A percentile compares a stretch with the other conserved stretches of the same genome.
These are phyloP conservation scores for Neurospora discreta DNA, from an alignment of 495 filamentous ascomycete genomes.

Conservation along the genomic window DNA sequence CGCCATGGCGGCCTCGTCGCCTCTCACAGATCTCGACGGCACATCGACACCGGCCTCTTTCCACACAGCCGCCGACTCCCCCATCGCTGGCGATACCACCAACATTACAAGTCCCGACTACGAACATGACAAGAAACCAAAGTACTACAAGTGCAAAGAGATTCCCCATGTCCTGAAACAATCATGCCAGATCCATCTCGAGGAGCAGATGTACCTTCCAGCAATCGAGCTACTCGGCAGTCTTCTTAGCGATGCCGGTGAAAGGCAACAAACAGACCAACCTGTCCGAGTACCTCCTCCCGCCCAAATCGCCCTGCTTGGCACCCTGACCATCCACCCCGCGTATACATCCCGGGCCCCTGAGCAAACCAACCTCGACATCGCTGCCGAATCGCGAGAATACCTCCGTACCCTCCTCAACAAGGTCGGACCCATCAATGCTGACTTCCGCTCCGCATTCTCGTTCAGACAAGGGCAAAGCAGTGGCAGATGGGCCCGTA, in stretches of 20 bases:
- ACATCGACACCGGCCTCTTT: constrained; percentile 13
- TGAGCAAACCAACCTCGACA: constrained; percentile 22
- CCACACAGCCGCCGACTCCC: constrained; percentile 13
- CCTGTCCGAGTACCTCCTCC: constrained; percentile 36
- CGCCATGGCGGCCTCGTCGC: constrained; percentile 4
- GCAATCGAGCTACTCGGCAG: constrained; percentile 58
- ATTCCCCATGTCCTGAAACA: constrained; percentile 52
- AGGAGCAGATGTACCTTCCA: constrained; percentile 60
- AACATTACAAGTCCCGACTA: constrained; percentile 9
- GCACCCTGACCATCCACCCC: constrained; percentile 61
- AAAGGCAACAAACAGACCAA: constrained; percentile 15
- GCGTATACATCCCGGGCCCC: constrained; percentile 42
- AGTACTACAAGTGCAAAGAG: constrained; percentile 41
- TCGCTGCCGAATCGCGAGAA: constrained; percentile 26
- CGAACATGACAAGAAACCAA: constrained; percentile 7
- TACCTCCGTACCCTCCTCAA: constrained; percentile 31
- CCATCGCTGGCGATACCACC: constrained; percentile 8
- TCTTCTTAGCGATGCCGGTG: constrained; percentile 45
- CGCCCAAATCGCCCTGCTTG: constrained; percentile 54
- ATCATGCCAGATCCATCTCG: constrained; percentile 61
- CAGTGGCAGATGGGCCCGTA: constrained; percentile 13
- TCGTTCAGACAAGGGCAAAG: constrained; percentile 17
- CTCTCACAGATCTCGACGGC: constrained; percentile 10
- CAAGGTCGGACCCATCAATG: constrained; percentile 31
- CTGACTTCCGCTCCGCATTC: constrained; percentile 27